Conservation (phyloP, 371 early-diverging fungal genomes). For the Mycotypha africana region DNA sequence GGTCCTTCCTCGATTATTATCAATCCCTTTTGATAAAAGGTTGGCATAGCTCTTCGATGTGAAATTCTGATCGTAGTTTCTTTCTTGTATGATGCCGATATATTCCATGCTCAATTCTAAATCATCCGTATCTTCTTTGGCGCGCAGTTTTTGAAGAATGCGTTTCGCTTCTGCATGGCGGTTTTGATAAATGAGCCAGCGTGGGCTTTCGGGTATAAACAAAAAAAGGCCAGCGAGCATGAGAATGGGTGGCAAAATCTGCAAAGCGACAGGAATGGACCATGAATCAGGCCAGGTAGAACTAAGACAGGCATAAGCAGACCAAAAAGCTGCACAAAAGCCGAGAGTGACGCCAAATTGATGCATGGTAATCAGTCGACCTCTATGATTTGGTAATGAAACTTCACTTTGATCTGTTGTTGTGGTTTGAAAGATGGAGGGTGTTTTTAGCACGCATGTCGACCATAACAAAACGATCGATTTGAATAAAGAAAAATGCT, state of each 20-base stretch:
- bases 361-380: slow-evolving; percentile 83
- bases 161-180: slow-evolving; percentile 65
- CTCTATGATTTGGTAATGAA: slow-evolving; percentile 74
- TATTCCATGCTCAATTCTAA: slow-evolving; percentile 41
- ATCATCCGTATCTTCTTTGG: neutral
- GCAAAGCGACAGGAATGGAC: slow-evolving; percentile 67
- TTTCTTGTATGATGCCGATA: slow-evolving; percentile 59
- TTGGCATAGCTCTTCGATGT: slow-evolving; percentile 45
- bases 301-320: slow-evolving; percentile 22
- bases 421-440: too few relatives aligned
- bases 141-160: slow-evolving; percentile 64
- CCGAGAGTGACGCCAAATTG: slow-evolving; percentile 80
- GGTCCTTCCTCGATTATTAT: slow-evolving; percentile 46
- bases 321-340: slow-evolving; percentile 31
- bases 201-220: slow-evolving; percentile 75
- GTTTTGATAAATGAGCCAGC: slow-evolving; percentile 70
- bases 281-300: slow-evolving; percentile 17
- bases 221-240: slow-evolving; percentile 56
- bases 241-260: slow-evolving; percentile 63
- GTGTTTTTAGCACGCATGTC: too few relatives aligned
- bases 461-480: too few relatives aligned
- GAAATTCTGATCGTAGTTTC: slow-evolving; percentile 69
- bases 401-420: slow-evolving; percentile 74
- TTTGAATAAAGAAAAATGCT: too few relatives aligned
- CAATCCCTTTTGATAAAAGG: slow-evolving; percentile 34